Evolutionary conservation across 108 stramenopile species (phyloP).

Genomic region (Stephanodiscus triporus): DNA sequence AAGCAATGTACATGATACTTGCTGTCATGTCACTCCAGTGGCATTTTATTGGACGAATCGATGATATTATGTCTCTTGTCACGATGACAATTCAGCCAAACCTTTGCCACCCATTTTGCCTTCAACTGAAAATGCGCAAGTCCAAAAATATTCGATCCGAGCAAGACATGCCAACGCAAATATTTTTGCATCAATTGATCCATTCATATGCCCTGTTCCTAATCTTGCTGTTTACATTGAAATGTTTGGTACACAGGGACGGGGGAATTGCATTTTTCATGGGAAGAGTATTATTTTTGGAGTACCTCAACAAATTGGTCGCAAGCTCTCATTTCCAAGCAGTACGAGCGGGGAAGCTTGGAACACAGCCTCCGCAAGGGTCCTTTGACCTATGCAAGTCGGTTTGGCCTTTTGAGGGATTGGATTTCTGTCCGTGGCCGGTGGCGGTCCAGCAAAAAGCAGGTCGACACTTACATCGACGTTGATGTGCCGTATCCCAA

Average conservation of each 20-base stretch:
- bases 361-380: too few species aligned
- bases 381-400: neutral
- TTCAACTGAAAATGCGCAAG: too few species aligned
- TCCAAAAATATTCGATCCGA: constrained; percentile 18
- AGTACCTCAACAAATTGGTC: too few species aligned
- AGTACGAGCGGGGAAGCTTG: too few species aligned
- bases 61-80: neutral
- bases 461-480: constrained; percentile 11
- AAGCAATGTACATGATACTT: neutral
- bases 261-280: neutral
- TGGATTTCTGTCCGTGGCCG: neutral
- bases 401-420: constrained; percentile 1
- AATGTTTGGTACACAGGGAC: neutral
- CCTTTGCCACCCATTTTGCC: too few species aligned
- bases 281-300: neutral
- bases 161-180: constrained; percentile 12
- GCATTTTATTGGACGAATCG: too few species aligned
- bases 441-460: constrained; percentile 1
- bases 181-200: constrained; percentile 18
- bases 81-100: neutral
- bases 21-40: neutral
- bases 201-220: constrained; percentile 7
- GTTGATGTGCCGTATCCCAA: constrained; percentile 4
- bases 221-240: constrained; percentile 5
- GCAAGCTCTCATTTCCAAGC: too few species aligned